Percentiles rank a stretch among this genome's conserved stretches.
Evolutionary conservation across 75 land plant species (phyloP).

Genomic region (Cunninghamia lanceolata): DNA sequence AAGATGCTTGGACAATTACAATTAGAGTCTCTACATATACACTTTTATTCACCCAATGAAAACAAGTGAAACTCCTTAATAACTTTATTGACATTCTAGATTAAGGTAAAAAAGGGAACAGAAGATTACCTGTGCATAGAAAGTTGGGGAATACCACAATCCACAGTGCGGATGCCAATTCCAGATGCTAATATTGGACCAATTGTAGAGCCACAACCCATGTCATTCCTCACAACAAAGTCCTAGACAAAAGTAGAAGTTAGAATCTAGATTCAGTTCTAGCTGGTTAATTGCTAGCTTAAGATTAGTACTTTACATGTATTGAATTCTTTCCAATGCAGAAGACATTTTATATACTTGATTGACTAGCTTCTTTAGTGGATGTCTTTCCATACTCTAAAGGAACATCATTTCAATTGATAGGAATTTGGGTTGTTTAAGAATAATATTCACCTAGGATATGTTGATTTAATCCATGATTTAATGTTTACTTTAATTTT

Average conservation of each 20-base stretch:
- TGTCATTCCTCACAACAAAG: constrained; percentile 98
- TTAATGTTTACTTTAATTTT: not conserved
- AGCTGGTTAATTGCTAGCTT: not conserved
- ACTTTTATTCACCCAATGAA: not conserved
- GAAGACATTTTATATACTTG: not conserved
- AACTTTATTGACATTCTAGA: not conserved
- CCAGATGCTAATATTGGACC: constrained; percentile 98
- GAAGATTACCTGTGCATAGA: constrained; percentile 94
- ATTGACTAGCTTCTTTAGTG: not conserved
- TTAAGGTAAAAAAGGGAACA: not conserved
- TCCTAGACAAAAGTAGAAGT: constrained; percentile 44
- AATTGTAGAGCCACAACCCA: constrained; percentile 98
- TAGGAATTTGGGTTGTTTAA: not conserved
- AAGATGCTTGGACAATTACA: not conserved
- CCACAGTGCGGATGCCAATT: constrained; percentile 94
- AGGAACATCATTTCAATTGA: not conserved
- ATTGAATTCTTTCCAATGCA: not conserved
- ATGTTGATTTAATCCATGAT: not conserved
- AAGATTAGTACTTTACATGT: not conserved
- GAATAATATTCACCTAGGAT: not conserved
- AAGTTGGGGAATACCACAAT: constrained; percentile 96
- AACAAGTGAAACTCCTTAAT: not conserved
- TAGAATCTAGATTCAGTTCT: not conserved
- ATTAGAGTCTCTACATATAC: not conserved
- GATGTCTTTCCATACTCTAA: not conserved